Percentiles rank a stretch among this genome's conserved stretches.
Conservation (phyloP, 192 early-diverging fungal species). For the Coemansia sp. region DNA sequence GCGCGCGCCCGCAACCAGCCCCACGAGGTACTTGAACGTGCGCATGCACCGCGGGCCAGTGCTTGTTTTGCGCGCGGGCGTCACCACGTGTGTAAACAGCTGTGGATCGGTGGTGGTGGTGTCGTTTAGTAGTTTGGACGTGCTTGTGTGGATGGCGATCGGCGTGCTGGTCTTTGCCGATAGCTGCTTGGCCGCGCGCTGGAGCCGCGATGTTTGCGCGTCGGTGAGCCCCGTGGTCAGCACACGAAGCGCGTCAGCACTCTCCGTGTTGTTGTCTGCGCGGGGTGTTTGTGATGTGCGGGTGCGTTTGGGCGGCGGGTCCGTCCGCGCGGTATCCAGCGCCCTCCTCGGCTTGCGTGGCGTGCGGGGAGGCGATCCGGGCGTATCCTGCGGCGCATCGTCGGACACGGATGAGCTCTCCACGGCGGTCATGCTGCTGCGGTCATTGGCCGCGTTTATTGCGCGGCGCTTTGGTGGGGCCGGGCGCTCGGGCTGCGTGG, state of each 20-base stretch:
- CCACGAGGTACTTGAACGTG: constrained; percentile 51
- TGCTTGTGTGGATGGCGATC: neutral
- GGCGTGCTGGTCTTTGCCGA: neutral
- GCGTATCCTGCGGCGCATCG: too few species aligned
- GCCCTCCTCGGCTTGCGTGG: too few species aligned
- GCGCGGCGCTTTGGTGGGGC: too few species aligned
- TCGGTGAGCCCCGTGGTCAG: constrained; percentile 26
- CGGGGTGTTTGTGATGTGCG: neutral
- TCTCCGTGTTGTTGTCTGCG: too few species aligned
- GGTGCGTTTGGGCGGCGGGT: too few species aligned
- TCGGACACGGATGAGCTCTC: too few species aligned
- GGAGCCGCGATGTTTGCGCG: constrained; percentile 14
- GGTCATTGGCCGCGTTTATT: too few species aligned
- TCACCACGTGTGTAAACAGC: constrained; percentile 38
- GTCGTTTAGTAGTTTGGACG: neutral
- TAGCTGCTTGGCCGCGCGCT: constrained; percentile 13
- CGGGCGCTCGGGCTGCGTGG: neutral
- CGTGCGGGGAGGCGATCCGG: too few species aligned
- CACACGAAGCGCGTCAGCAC: neutral
- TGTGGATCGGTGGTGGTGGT: neutral
- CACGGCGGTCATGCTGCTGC: neutral
- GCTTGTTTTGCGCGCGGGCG: constrained; percentile 9
- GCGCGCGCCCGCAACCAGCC: constrained; percentile 23
- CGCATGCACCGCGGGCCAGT: too few species aligned
- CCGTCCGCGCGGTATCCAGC: too few species aligned